These are phyloP conservation scores for Pyrenophora teres DNA, from an alignment of 2,329 filamentous ascomycete species.

Conservation along the genomic window DNA sequence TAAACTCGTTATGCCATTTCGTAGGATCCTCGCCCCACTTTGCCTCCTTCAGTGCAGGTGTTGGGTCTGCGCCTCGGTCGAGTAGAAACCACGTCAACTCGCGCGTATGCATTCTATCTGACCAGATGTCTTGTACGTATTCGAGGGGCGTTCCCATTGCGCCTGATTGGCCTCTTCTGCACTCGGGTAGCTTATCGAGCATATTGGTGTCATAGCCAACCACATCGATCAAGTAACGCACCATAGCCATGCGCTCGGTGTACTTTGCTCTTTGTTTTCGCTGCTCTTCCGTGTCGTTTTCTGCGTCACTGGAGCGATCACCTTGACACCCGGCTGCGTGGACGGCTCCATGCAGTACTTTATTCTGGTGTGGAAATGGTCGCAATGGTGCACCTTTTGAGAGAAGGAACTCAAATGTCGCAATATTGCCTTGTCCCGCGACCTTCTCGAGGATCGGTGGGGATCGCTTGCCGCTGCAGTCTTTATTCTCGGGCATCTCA, in stretches of 20 bases:
- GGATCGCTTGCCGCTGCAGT: too few species aligned
- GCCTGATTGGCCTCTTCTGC: not conserved
- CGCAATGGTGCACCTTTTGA: not conserved
- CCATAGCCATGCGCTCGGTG: not conserved
- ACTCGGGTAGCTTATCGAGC: not conserved
- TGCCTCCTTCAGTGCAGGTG: not conserved
- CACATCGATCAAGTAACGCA: not conserved
- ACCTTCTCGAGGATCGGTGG: not conserved
- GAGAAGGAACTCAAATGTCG: not conserved
- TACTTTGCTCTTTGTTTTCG: not conserved
- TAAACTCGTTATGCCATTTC: too few species aligned
- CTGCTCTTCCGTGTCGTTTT: not conserved
- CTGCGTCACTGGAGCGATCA: not conserved
- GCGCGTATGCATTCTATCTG: not conserved
- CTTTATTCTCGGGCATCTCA: not conserved
- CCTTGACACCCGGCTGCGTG: not conserved
- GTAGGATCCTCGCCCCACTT: too few species aligned
- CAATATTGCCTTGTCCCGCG: not conserved
- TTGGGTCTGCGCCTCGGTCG: conserved; percentile 2
- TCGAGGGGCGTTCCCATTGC: not conserved
- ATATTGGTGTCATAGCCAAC: not conserved
- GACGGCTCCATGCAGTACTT: not conserved
- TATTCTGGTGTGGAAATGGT: not conserved
- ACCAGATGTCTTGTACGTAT: not conserved
- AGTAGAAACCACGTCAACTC: conserved; percentile 3